Evolutionary conservation across 75 land plant genomes (phyloP).

Genomic region (Pinus tabuliformis): DNA sequence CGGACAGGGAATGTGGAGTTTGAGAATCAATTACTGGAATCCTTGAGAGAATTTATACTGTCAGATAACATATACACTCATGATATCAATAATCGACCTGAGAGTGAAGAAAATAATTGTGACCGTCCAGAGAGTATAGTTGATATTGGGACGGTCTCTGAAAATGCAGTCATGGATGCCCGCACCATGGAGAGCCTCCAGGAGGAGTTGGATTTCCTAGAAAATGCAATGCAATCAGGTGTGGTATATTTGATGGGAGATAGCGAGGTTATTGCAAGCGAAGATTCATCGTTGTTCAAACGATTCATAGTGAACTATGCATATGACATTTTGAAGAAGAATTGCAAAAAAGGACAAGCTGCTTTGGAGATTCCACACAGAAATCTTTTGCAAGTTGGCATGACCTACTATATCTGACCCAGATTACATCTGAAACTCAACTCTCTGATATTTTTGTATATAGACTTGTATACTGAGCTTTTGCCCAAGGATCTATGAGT

Average conservation of each 20-base stretch:
- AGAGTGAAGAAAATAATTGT: background rate
- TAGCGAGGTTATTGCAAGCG: constrained; percentile 39
- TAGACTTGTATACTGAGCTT: too few species aligned
- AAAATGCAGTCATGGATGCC: background rate
- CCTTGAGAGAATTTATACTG: constrained; percentile 38
- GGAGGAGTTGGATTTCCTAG: background rate
- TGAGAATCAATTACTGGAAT: constrained; percentile 34
- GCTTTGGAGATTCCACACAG: constrained; percentile 42
- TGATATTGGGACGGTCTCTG: too few species aligned
- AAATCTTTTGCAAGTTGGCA: constrained; percentile 55
- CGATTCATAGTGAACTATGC: constrained; percentile 42
- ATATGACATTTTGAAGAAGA: constrained; percentile 43
- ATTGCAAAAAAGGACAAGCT: constrained; percentile 33
- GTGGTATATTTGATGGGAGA: constrained; percentile 47
- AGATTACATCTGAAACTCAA: too few species aligned
- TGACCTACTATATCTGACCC: constrained; percentile 30
- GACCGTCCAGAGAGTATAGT: too few species aligned
- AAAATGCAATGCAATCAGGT: background rate
- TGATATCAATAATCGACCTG: background rate
- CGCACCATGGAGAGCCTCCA: background rate
- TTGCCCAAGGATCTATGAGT: too few species aligned
- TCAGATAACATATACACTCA: background rate
- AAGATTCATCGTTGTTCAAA: constrained; percentile 26
- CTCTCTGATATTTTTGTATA: too few species aligned
- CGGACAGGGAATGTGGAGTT: constrained; percentile 25